Evolutionary conservation across 768 basidiomycete genomes (phyloP).

Genomic region (Wakefieldia striispora): DNA sequence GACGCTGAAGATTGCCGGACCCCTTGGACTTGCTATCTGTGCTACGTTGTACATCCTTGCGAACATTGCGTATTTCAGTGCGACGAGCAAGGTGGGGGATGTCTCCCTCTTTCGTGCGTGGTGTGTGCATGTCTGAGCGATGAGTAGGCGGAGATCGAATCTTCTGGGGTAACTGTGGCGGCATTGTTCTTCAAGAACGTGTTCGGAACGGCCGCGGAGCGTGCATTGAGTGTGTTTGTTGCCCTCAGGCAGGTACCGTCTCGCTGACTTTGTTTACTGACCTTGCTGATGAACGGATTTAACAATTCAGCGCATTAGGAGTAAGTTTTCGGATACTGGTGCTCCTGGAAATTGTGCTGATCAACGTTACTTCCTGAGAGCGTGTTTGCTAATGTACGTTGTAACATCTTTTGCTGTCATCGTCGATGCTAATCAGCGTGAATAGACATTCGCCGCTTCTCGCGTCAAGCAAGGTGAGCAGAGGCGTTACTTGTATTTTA

Average conservation of each 20-base stretch:
- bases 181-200: conserved; percentile 59
- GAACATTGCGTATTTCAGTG: conserved; percentile 57
- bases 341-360: not conserved
- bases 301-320: conserved; percentile 35
- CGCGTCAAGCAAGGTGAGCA: conserved; percentile 51
- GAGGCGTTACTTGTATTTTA: not conserved
- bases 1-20: conserved; percentile 61
- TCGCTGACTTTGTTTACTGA: not conserved
- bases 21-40: conserved; percentile 55
- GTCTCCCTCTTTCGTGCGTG: not conserved
- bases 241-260: conserved; percentile 45
- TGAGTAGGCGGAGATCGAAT: conserved; percentile 41
- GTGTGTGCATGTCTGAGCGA: not conserved
- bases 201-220: conserved; percentile 51
- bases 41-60: conserved; percentile 52
- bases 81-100: conserved; percentile 20
- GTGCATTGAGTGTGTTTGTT: conserved; percentile 55
- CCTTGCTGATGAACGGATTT: not conserved
- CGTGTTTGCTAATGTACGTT: conserved; percentile 32
- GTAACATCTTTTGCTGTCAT: not conserved
- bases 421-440: not conserved
- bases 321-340: conserved; percentile 14
- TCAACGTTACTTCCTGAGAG: conserved; percentile 20
- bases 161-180: conserved; percentile 55
- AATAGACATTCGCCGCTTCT: conserved; percentile 48